A percentile compares a stretch with the other conserved stretches of the same genome.
phyloP scores from a whole-genome alignment of 2,329 filamentous ascomycete genomes.

The Pseudopyrenochaeta lycopersici region DNA sequence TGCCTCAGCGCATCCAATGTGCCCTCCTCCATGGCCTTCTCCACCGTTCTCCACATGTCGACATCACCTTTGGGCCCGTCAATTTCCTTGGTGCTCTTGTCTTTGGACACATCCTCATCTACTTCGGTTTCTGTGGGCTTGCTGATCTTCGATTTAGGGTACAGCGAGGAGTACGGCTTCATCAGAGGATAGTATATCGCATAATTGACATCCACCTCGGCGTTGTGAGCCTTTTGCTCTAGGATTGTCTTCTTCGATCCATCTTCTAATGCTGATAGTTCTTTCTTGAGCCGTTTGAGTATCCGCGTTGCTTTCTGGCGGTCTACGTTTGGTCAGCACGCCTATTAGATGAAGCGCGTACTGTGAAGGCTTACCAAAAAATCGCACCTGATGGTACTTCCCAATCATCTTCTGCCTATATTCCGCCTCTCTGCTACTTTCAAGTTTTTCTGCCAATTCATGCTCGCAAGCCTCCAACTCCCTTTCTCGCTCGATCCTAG shows the following conservation, averaged over 20 bases:
- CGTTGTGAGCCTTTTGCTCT: conserved; percentile 68
- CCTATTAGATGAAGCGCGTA: conserved; percentile 3
- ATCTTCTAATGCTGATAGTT: conserved; percentile 60
- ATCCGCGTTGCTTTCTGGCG: conserved; percentile 76
- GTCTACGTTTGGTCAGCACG: conserved; percentile 57
- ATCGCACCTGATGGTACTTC: conserved; percentile 84
- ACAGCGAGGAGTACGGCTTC: conserved; percentile 73
- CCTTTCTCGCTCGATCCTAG: conserved; percentile 74
- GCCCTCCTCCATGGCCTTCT: conserved; percentile 69
- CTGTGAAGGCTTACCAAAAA: conserved; percentile 71
- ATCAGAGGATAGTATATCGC: conserved; percentile 75
- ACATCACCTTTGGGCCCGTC: conserved; percentile 59
- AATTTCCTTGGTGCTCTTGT: conserved; percentile 40
- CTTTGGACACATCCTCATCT: conserved; percentile 32
- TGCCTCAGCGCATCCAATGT: conserved; percentile 66
- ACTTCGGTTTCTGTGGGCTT: conserved; percentile 32
- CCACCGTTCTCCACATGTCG: conserved; percentile 74
- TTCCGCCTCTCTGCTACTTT: conserved; percentile 63
- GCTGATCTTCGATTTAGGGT: conserved; percentile 44
- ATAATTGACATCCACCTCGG: conserved; percentile 79
- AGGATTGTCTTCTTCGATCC: conserved; percentile 62
- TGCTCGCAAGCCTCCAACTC: conserved; percentile 73
- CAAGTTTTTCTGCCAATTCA: conserved; percentile 61
- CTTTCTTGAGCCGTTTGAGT: conserved; percentile 70
- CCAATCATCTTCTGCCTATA: conserved; percentile 75